These are phyloP conservation scores for Penicillium longicatenatum DNA, from an alignment of 495 filamentous ascomycete genomes.

Conservation along the genomic window DNA sequence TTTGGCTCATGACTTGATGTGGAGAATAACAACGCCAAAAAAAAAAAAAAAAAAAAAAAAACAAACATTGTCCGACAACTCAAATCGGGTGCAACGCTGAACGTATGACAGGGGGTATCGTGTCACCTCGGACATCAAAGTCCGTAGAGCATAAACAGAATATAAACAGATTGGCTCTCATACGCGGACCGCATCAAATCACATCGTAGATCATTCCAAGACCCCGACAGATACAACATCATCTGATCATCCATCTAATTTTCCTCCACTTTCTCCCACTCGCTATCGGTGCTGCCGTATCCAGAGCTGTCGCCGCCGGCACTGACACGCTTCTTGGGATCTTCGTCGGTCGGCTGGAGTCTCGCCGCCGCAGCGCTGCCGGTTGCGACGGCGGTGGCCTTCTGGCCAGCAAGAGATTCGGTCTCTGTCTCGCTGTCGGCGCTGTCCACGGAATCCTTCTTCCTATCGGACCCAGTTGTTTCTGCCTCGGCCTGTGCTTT, in stretches of 20 bases:
- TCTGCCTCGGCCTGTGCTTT: constrained; percentile 34
- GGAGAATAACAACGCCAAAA: constrained; percentile 4
- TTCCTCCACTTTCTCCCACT: constrained; percentile 58
- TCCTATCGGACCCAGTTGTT: constrained; percentile 30
- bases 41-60: not conserved
- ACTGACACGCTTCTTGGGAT: constrained; percentile 44
- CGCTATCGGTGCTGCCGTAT: constrained; percentile 56
- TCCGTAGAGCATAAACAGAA: constrained; percentile 5
- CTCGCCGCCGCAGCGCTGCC: constrained; percentile 27
- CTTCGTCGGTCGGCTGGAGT: constrained; percentile 35
- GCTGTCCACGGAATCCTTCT: constrained; percentile 33
- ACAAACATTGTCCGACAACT: constrained; percentile 8
- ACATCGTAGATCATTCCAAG: not conserved
- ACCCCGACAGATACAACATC: not conserved
- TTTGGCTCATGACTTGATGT: not conserved
- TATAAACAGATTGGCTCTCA: not conserved
- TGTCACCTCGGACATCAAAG: constrained; percentile 9
- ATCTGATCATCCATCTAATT: constrained; percentile 11
- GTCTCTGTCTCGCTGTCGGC: constrained; percentile 55
- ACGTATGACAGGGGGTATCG: constrained; percentile 14
- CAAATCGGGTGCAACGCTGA: constrained; percentile 3
- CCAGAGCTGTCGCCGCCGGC: constrained; percentile 50
- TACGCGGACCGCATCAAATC: not conserved
- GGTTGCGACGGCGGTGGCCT: constrained; percentile 25
- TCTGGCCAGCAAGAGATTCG: constrained; percentile 32